Evolutionary conservation across 164 flowering plant genomes (phyloP), one percentile per base, ranked within the genome.

Genomic region (Vitis labrusca): DNA sequence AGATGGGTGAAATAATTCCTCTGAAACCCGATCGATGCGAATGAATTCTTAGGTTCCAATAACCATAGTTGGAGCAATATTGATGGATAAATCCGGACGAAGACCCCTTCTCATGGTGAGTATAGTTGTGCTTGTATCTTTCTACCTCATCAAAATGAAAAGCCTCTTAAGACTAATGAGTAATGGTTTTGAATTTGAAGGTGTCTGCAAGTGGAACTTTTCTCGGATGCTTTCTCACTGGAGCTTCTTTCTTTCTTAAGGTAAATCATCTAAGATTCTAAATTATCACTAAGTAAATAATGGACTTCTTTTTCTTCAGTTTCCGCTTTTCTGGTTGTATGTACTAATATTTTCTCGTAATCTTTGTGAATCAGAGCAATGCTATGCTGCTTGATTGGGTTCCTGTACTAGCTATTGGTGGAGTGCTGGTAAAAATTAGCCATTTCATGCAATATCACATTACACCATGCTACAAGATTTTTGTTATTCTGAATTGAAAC

Each of bases 1-100:
- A 49, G 32, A 4, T 5, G 2, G 8, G 19, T 23, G 11, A 49
- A 29, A 17, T 44, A n/a, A 13, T 49, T n/a, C 37, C 16, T 52
- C 13, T 13, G 9, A 44, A 53, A 16, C 17, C 11, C 2, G 23
- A 66, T 30, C 11, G 6, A 44, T 61, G 1, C 1, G 58, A 32
- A 30, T 19, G 10, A 2, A 61, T 62, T 56, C 2, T 16, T 76
- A 85, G 88, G 75, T 88, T 29, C 86, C 87, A 11, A 64, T 87
- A 13, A 84, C 87, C 16, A 5, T 79, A 8, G 10, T 80, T 3
- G 87, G 89, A 19, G 80, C 85, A 27, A 16, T 82, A 0, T 54
- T 85, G 23, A 85, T 89, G 71, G 93, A 89, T 61, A 86, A 75
- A 68, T 74, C 79, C 2, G 93, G 93, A 66, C 79, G 93, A 74